phyloP scores from a whole-genome alignment of 148 eudicot genomes.

The Amaranthus palmeri region DNA sequence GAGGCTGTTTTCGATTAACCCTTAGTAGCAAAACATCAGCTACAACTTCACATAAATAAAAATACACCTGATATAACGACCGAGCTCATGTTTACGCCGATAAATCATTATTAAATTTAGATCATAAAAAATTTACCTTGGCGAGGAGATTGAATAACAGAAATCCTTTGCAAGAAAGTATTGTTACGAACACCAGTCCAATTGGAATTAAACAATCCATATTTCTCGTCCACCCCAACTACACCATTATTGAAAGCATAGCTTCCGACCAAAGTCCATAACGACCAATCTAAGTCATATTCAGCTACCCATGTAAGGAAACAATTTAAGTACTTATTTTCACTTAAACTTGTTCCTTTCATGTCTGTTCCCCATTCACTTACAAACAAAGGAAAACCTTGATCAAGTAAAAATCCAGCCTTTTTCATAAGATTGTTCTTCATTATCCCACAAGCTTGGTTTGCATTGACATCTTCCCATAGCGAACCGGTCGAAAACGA shows the following conservation, averaged over 20 bases:
- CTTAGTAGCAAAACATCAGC: too few species aligned
- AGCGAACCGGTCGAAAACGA: constrained; percentile 33
- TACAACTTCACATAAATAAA: too few species aligned
- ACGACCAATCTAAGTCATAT: constrained; percentile 76
- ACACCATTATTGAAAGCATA: constrained; percentile 53
- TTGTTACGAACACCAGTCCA: constrained; percentile 53
- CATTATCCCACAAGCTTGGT: constrained; percentile 53
- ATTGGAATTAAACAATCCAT: constrained; percentile 51
- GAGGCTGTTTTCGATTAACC: too few species aligned
- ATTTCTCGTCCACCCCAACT: constrained; percentile 49
- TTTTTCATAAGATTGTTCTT: constrained; percentile 28
- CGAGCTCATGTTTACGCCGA: too few species aligned
- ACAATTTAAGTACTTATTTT: constrained; percentile 65
- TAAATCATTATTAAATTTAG: background rate
- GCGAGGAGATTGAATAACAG: constrained; percentile 61
- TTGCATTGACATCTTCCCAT: constrained; percentile 53
- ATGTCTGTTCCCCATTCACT: constrained; percentile 76
- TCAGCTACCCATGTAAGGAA: constrained; percentile 68
- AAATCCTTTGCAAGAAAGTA: constrained; percentile 48
- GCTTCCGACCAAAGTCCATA: constrained; percentile 79
- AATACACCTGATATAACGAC: too few species aligned
- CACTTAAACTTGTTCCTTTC: constrained; percentile 48
- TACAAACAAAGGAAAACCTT: constrained; percentile 77
- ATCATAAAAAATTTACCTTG: constrained; percentile 10
- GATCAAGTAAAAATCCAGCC: constrained; percentile 46